Conservation (phyloP, 805 yeast genomes). For the Lipomyces chichibuensis region DNA sequence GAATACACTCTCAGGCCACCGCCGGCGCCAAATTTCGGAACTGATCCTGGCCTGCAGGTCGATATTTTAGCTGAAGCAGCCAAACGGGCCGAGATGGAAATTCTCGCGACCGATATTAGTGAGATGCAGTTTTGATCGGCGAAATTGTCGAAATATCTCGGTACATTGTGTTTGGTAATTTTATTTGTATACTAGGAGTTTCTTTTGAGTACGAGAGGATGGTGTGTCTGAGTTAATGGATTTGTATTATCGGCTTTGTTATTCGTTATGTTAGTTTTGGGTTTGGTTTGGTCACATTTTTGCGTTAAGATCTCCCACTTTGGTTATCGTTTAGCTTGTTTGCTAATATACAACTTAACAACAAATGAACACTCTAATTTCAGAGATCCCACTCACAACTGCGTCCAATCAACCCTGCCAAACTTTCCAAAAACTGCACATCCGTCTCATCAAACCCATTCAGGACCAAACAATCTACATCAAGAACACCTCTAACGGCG, state of each 20-base stretch:
- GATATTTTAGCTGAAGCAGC: conserved; percentile 45
- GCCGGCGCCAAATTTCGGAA: neutral
- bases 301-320: too few relatives aligned
- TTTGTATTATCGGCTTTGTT: too few relatives aligned
- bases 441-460: conserved; percentile 73
- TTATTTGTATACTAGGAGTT: neutral
- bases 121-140: conserved; percentile 31
- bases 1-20: neutral
- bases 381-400: conserved; percentile 54
- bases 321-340: too few relatives aligned
- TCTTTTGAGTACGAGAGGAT: neutral
- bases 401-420: conserved; percentile 57
- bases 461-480: conserved; percentile 72
- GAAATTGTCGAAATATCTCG: neutral
- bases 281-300: too few relatives aligned
- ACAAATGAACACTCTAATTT: too few relatives aligned
- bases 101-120: conserved; percentile 39
- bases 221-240: neutral
- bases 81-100: conserved; percentile 43
- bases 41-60: conserved; percentile 6
- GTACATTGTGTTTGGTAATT: neutral
- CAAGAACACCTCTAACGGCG: conserved; percentile 72
- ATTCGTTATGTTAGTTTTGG: too few relatives aligned
- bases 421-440: conserved; percentile 56
- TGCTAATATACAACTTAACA: too few relatives aligned